Conservation (phyloP, 768 basidiomycete species). For the Rhodotorula toruloides region DNA sequence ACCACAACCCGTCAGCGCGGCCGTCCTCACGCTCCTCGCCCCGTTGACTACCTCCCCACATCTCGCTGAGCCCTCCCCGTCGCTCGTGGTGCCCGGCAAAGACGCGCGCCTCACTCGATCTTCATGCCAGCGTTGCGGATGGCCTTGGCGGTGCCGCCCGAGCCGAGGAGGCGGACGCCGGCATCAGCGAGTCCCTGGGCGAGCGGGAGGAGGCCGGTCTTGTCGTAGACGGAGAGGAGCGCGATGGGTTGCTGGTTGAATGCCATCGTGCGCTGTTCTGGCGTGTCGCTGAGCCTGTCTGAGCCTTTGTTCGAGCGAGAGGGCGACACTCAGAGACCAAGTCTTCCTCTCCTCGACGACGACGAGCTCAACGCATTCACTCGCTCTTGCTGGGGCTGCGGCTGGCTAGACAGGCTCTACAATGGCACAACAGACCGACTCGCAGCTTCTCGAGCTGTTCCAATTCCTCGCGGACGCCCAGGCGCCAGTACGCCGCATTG, state of each 20-base stretch:
- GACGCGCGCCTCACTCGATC: conserved; percentile 84
- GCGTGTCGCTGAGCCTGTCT: too few species aligned
- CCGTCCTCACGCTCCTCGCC: too few species aligned
- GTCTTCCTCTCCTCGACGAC: not conserved
- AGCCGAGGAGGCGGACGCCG: conserved; percentile 84
- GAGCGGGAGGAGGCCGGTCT: conserved; percentile 78
- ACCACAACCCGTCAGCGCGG: too few species aligned
- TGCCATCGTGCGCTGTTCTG: not conserved
- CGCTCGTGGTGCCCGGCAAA: too few species aligned
- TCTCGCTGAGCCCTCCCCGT: too few species aligned
- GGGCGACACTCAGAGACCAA: not conserved
- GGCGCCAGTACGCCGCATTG: conserved; percentile 78
- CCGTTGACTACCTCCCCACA: too few species aligned
- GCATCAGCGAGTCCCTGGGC: conserved; percentile 74
- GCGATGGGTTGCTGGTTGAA: conserved; percentile 49
- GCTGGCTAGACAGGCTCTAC: not conserved
- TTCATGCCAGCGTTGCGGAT: conserved; percentile 87
- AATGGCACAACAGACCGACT: conserved; percentile 13
- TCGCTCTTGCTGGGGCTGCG: not conserved
- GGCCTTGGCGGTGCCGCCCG: conserved; percentile 95
- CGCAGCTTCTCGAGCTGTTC: conserved; percentile 58
- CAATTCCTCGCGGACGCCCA: conserved; percentile 80
- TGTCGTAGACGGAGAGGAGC: conserved; percentile 93
- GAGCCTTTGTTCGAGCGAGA: too few species aligned
- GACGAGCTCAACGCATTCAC: not conserved